Evolutionary conservation across 441 rosid genomes (phyloP).

Genomic region (Croton laevigatus): DNA sequence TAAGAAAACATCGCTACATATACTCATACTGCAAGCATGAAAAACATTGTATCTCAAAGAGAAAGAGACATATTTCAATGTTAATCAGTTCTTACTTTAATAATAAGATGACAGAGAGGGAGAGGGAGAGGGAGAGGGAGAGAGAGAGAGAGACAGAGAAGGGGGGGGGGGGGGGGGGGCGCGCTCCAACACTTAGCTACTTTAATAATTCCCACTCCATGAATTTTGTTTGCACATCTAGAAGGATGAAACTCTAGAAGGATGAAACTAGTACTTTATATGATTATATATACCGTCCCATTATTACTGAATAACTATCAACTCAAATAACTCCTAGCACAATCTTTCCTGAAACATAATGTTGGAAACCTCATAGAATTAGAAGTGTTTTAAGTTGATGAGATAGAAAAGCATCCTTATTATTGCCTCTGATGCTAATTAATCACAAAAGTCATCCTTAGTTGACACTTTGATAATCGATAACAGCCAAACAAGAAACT

Average conservation of each 20-base stretch:
- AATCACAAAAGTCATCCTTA: constrained; percentile 2
- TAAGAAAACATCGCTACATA: neutral
- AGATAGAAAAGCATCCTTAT: neutral
- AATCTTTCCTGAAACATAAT: neutral
- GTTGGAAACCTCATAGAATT: neutral
- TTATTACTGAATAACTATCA: neutral
- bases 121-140: too few species aligned
- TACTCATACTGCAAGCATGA: neutral
- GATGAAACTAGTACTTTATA: neutral
- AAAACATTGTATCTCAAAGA: neutral
- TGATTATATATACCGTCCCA: neutral
- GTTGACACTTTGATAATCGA: neutral
- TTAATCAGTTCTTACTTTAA: neutral
- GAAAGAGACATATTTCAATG: neutral
- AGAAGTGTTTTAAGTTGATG: neutral
- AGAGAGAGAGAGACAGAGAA: too few species aligned
- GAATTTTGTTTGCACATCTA: neutral
- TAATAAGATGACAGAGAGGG: too few species aligned
- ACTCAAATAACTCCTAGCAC: neutral
- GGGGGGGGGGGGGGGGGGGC: too few species aligned
- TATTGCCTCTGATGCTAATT: neutral
- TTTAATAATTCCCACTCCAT: neutral
- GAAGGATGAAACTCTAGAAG: neutral
- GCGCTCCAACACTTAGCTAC: neutral
- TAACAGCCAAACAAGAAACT: neutral